phyloP scores from a whole-genome alignment of 169 alveolate species.

The Plasmodium berghei region DNA sequence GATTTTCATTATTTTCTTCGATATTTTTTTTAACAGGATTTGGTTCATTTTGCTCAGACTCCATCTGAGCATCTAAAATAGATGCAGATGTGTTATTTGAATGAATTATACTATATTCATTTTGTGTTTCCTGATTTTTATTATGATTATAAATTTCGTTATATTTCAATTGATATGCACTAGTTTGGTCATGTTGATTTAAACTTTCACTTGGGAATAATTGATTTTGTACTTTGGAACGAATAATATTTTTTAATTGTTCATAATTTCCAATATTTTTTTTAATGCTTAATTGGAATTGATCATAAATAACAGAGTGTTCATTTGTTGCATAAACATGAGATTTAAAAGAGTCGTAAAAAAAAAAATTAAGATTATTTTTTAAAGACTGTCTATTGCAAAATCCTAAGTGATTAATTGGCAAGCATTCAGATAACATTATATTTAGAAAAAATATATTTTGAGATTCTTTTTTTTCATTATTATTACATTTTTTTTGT shows the following conservation, averaged over 20 bases:
- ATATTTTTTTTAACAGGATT: neutral
- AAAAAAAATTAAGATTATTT: constrained; percentile 38
- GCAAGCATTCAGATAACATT: constrained; percentile 43
- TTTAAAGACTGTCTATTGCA: constrained; percentile 62
- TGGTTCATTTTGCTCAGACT: neutral
- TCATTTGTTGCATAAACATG: neutral
- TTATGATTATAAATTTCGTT: neutral
- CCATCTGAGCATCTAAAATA: neutral
- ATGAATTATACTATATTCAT: neutral
- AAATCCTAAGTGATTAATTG: constrained; percentile 55
- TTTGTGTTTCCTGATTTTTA: neutral
- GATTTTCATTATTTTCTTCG: neutral
- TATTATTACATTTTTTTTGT: constrained; percentile 36
- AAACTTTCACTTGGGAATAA: neutral
- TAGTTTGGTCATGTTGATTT: neutral
- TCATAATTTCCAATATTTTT: constrained; percentile 37
- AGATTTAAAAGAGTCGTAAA: constrained; percentile 15
- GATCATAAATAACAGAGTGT: constrained; percentile 2
- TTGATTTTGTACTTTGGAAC: neutral
- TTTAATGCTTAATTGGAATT: constrained; percentile 18
- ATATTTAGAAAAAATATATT: constrained; percentile 27
- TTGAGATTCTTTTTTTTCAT: constrained; percentile 13
- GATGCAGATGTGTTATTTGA: neutral
- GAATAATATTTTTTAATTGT: constrained; percentile 17
- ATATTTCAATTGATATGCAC: neutral